Evolutionary conservation across 768 basidiomycete genomes (phyloP), one percentile per base, ranked within the genome.

Genomic region (Chalciporus chontae): DNA sequence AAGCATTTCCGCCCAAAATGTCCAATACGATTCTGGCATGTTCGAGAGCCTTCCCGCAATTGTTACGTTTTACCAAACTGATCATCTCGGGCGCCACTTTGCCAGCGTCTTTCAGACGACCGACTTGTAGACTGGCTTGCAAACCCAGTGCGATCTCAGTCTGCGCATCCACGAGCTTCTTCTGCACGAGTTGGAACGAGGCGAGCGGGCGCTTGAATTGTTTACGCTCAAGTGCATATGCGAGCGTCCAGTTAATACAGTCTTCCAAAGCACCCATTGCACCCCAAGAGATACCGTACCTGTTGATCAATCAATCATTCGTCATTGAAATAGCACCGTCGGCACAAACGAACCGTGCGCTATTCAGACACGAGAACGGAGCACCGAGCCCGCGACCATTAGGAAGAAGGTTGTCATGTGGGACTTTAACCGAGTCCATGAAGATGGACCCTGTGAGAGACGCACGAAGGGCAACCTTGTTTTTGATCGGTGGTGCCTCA

Each of bases 131-230:
- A 56, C 83, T 85, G 6, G 87, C 85, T 38, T 81, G 76, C 21
- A 91, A 71, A 6, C 94, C 91, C 11, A 94, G 73, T 1, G 86
- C 80, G 8, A 84, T 80, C 61, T 96, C 92, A 2, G 85, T 90
- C 55, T 93, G 87, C 11, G 95, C 94, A 56, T 97, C 94, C 3
- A 87, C 93, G 14, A 98, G 78, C 70, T 98, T 98, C 81, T 95
- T 95, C 68, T 97, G 94, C 15, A 97, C 78, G n/a, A 98, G 84
- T 69, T 98, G 95, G 82, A 95, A 98, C 5, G 88, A 87, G 2
- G 91, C 94, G 3, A 97, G 75, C 0, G 94, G 93, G 32, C 87
- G 83, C 19, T 81, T 76, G 73, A 98, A 98, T 69, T 98, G 95
- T 41, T 85, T 79, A 14, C 94, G 80, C 63, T 96, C 90, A 29